Conservation (phyloP, 768 basidiomycete genomes). For the Chalciporus sphaerocephalus region DNA sequence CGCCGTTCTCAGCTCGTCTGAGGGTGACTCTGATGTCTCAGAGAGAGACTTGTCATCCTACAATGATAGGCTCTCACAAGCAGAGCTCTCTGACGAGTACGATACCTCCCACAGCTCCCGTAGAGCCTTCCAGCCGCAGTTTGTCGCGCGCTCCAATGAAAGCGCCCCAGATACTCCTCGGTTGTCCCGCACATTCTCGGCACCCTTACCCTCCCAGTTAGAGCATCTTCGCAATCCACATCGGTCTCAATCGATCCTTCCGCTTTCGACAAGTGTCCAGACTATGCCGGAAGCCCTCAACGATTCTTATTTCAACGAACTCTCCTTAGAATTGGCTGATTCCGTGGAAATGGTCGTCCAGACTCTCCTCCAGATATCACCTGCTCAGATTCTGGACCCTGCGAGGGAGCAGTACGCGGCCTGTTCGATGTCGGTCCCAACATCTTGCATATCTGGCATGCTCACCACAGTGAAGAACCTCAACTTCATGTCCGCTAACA, state of each 20-base stretch:
- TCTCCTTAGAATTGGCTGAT: conserved; percentile 87
- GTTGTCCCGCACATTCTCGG: conserved; percentile 74
- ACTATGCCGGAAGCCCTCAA: conserved; percentile 20
- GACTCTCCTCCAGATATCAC: conserved; percentile 85
- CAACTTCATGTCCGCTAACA: conserved; percentile 89
- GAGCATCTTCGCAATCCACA: conserved; percentile 69
- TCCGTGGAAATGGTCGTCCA: conserved; percentile 87
- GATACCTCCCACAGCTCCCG: conserved; percentile 25
- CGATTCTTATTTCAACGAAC: conserved; percentile 48
- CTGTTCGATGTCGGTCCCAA: conserved; percentile 82
- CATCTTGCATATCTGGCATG: conserved; percentile 81
- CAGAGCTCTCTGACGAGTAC: conserved; percentile 32
- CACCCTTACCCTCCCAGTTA: conserved; percentile 78
- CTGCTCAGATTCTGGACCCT: conserved; percentile 86
- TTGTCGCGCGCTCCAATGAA: conserved; percentile 16
- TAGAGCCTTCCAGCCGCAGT: conserved; percentile 23
- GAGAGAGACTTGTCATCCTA: conserved; percentile 40
- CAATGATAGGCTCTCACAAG: conserved; percentile 29
- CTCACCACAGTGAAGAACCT: conserved; percentile 91
- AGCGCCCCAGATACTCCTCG: conserved; percentile 39
- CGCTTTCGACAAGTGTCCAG: conserved; percentile 12
- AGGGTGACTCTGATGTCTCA: conserved; percentile 47
- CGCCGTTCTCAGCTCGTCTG: conserved; percentile 44
- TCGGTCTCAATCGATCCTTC: conserved; percentile 25
- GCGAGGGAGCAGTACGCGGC: conserved; percentile 91